Percentiles rank a stretch among this genome's conserved stretches.
Conservation (phyloP, 2,329 filamentous ascomycete genomes). For the Alternaria infectoria region DNA sequence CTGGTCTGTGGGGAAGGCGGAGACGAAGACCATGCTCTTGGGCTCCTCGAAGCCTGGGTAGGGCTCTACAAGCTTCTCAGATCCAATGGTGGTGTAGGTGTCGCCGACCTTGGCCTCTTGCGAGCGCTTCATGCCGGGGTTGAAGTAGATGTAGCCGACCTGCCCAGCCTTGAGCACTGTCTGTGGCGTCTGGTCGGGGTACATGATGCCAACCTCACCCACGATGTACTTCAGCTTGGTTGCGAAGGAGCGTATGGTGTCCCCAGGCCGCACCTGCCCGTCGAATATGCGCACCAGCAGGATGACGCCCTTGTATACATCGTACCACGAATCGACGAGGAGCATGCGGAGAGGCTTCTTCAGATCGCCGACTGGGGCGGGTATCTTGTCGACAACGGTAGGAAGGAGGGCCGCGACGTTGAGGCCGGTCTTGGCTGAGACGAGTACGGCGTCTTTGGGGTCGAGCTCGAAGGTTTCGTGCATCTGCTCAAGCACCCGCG, state of each 20-base stretch:
- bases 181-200: slow-evolving; percentile 85
- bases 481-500: slow-evolving; percentile 85
- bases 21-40: slow-evolving; percentile 98
- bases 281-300: slow-evolving; percentile 91
- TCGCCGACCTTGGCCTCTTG: slow-evolving; percentile 96
- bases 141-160: slow-evolving; percentile 96
- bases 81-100: slow-evolving; percentile 85
- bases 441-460: slow-evolving; percentile 72
- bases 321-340: slow-evolving; percentile 98
- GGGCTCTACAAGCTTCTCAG: slow-evolving; percentile 76
- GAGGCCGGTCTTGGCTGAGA: slow-evolving; percentile 92
- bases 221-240: slow-evolving; percentile 91
- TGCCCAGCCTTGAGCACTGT: slow-evolving; percentile 84
- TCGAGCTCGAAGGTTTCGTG: slow-evolving; percentile 86
- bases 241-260: slow-evolving; percentile 84
- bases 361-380: slow-evolving; percentile 76
- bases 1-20: slow-evolving; percentile 93
- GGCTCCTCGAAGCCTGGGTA: slow-evolving; percentile 95
- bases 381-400: slow-evolving; percentile 82
- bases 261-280: slow-evolving; percentile 80
- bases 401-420: slow-evolving; percentile 87
- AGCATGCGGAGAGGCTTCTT: slow-evolving; percentile 79
- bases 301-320: slow-evolving; percentile 92
- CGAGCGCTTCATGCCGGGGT: slow-evolving; percentile 96
- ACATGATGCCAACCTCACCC: slow-evolving; percentile 96